Evolutionary conservation across 2,329 filamentous ascomycete species (phyloP).

Genomic region (Pezicula neosporulosa): DNA sequence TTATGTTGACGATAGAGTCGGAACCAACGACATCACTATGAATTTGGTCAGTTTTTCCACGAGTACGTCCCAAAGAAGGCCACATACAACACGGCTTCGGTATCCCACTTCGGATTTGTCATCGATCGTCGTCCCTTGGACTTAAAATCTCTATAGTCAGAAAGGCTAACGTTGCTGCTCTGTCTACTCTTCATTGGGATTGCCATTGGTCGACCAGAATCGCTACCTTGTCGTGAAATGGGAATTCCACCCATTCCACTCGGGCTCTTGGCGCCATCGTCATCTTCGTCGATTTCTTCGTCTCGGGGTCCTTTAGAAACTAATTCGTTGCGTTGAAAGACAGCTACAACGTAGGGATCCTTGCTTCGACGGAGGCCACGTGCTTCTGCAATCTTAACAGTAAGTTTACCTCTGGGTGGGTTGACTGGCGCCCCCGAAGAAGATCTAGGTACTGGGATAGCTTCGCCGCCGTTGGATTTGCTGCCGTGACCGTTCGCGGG

Average conservation of each 20-base stretch:
- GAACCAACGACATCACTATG: conserved; percentile 86
- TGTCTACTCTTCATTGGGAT: conserved; percentile 97
- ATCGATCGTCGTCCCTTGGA: conserved; percentile 57
- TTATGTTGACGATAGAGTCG: conserved; percentile 86
- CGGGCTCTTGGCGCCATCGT: conserved; percentile 51
- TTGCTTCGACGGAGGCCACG: conserved; percentile 76
- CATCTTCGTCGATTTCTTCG: conserved; percentile 57
- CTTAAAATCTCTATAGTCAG: conserved; percentile 56
- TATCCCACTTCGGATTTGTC: conserved; percentile 91
- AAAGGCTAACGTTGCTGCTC: conserved; percentile 87
- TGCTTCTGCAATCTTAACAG: conserved; percentile 84
- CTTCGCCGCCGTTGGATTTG: conserved; percentile 39
- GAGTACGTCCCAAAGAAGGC: neutral
- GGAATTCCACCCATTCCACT: conserved; percentile 50
- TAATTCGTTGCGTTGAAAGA: conserved; percentile 94
- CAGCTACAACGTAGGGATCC: conserved; percentile 92
- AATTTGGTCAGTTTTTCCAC: conserved; percentile 11
- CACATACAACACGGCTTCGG: conserved; percentile 89
- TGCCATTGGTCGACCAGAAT: conserved; percentile 77
- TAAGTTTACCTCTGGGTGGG: conserved; percentile 79
- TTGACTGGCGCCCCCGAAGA: conserved; percentile 58
- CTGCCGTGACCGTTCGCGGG: conserved; percentile 28
- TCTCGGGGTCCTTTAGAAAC: conserved; percentile 81
- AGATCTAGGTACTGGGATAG: conserved; percentile 30
- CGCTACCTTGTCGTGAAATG: conserved; percentile 70